Evolutionary conservation across 495 filamentous ascomycete genomes (phyloP).

Genomic region (Aspergillus bridgeri): DNA sequence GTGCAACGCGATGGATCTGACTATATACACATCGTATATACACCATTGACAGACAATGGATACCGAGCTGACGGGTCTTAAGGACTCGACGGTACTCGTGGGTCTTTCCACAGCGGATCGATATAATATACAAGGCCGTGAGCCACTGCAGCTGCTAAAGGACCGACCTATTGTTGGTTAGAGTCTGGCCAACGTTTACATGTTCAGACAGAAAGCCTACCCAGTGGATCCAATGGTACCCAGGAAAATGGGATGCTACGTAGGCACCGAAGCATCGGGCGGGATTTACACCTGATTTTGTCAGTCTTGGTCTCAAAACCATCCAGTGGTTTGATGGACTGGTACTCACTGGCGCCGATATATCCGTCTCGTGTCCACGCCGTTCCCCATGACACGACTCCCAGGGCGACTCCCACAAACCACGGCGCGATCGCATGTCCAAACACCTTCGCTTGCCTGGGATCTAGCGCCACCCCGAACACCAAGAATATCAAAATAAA

Average conservation of each 20-base stretch:
- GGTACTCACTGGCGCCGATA: constrained; percentile 31
- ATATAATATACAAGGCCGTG: constrained; percentile 31
- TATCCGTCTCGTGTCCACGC: constrained; percentile 46
- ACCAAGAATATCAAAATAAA: constrained; percentile 38
- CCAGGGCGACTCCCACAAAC: constrained; percentile 49
- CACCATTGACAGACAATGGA: background rate
- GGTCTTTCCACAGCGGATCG: constrained; percentile 28
- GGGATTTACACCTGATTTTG: constrained; percentile 28
- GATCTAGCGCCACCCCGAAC: constrained; percentile 56
- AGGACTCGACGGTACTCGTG: background rate
- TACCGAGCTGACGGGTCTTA: too few relatives aligned
- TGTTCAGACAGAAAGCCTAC: constrained; percentile 15
- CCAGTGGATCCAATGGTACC: constrained; percentile 39
- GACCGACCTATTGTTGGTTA: constrained; percentile 24
- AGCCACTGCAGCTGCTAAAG: constrained; percentile 23
- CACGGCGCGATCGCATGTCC: constrained; percentile 49
- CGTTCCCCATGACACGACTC: constrained; percentile 42
- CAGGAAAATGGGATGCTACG: constrained; percentile 26
- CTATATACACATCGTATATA: too few relatives aligned
- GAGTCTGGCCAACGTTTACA: too few relatives aligned
- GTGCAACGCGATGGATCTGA: too few relatives aligned
- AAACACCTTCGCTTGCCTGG: constrained; percentile 48
- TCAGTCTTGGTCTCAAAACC: background rate
- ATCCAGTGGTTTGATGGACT: background rate
- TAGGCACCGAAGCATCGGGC: constrained; percentile 34